A percentile compares a stretch with the other conserved stretches of the same genome.
phyloP scores from a whole-genome alignment of 2,329 filamentous ascomycete species.

The Botrytis galanthina region DNA sequence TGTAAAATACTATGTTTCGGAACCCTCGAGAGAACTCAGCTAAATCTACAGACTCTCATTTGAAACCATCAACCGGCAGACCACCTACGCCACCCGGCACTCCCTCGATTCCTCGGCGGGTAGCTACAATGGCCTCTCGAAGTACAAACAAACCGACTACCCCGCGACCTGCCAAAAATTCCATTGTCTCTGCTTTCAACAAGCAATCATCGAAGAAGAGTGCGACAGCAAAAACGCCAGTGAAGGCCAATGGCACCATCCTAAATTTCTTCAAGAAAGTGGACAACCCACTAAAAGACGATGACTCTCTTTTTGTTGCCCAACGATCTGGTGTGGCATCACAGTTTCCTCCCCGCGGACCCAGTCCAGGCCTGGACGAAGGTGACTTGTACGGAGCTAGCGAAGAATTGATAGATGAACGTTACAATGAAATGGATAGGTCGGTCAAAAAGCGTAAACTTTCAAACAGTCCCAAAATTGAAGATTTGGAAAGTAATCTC shows the following conservation, averaged over 20 bases:
- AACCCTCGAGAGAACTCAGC: conserved; percentile 50
- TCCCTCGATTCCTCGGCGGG: conserved; percentile 16
- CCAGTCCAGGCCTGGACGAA: conserved; percentile 28
- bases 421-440: conserved; percentile 43
- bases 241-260: conserved; percentile 60
- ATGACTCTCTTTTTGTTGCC: conserved; percentile 54
- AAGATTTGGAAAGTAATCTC: conserved; percentile 13
- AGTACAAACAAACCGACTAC: conserved; percentile 36
- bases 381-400: conserved; percentile 31
- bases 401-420: conserved; percentile 26
- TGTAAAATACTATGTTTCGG: conserved; percentile 47
- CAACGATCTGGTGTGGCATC: conserved; percentile 31
- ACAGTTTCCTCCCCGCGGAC: neutral
- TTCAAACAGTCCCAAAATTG: conserved; percentile 16
- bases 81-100: conserved; percentile 49
- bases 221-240: conserved; percentile 27
- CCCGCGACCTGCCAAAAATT: conserved; percentile 32
- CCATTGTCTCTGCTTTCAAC: conserved; percentile 27
- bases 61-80: conserved; percentile 49
- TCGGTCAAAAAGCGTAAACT: conserved; percentile 46
- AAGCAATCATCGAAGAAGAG: conserved; percentile 30
- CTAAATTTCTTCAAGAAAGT: conserved; percentile 74
- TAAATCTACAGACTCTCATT: conserved; percentile 37
- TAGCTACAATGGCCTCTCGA: conserved; percentile 29
- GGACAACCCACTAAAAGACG: conserved; percentile 47